Evolutionary conservation across 2,329 filamentous ascomycete species (phyloP), one percentile per base, ranked within the genome.

Genomic region (Colletotrichum magnum): DNA sequence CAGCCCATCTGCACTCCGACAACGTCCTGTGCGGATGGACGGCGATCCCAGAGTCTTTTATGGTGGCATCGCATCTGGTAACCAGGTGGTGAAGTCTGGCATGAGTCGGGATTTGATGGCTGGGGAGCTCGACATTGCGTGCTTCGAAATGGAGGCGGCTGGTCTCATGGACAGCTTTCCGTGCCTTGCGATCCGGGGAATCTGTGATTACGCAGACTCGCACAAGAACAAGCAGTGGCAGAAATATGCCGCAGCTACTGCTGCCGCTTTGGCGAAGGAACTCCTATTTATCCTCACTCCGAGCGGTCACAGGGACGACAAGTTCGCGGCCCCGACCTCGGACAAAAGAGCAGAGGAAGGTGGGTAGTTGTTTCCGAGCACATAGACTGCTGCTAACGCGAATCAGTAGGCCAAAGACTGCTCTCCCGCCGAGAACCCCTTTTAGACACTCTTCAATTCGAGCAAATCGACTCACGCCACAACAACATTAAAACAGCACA

Each of bases 181-280:
- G 0, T 80, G 76, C 51, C 53, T 81, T 0, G 73, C 77, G 0
- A 78, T 83, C 26, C 74, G 79, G 5, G 80, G 80, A 0, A 79
- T 82, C 3, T 81, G 75, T 41, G 76, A 80, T 53, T 82, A 81
- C 64, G 75, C 78, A 6, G 80, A 83, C 65, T 77, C 74, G 0
- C 79, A 82, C 58, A 82, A 82, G 65, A 79, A 77, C 39, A 76
- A 81, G 1, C 18, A 18, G 5, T 82, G 79, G 80, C 76, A 80
- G 18, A 39, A 36, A 0, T 81, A 80, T 70, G 80, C 81, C 0
- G 78, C 80, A 1, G 72, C 72, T 1, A 73, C 75, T 0, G 79
- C 80, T 0, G 79, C 79, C 0, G 77, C 75, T 9, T 76, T 69
- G 39, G 73, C 72, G 2, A 73, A 71, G 3, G 74, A 72, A 15